Base-by-base conservation (phyloP, 345 rosid species). In the Gossypium sturtianum region DNA sequence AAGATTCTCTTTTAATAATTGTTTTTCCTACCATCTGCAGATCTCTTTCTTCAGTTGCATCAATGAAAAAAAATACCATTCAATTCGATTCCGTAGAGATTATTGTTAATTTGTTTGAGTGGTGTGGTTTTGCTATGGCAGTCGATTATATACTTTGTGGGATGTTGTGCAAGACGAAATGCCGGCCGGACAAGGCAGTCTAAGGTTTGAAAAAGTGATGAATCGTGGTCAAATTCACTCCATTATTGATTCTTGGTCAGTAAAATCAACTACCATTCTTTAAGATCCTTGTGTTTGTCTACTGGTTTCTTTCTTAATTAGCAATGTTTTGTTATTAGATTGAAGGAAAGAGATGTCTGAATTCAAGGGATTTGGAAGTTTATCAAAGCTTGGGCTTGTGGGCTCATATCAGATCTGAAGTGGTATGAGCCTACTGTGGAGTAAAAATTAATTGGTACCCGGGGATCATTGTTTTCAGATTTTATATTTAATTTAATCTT, bases 141-240 rank as follows among this genome's bases (percentile, higher is more conserved):
- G 98, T 88, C 89, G 0, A 65, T 87, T 73, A 78, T 94, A 53
- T 94, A 94, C 86, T 87, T 90, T n/a, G 90, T 90, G 0, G 98
- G 98, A 66, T 94, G 98, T 84, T 94, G 97, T 43, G 98, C 98
- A 1, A 86, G 98, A 81, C 83, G 93, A 70, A 94, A 89, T 73
- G 97, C 91, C 52, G 76, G 87, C 6, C 62, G 75, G 61, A 82
- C 77, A 51, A 82, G 81, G 56, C 72, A 43, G 22, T 69, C 86
- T 11, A 94, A 92, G 82, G 78, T 80, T 79, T 89, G 86, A 87
- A 74, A 78, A 22, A 48, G 62, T 8, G 34, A 2, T 7, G 20
- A n/a, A 65, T 52, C 25, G 9, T 57, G 4, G 12, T 44, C 29
- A 11, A 10, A 7, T 44, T 48, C 47, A 15, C 20, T 52, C 57